Conservation (phyloP, 805 yeast species). For the Nakazawaea wickerhamii region DNA sequence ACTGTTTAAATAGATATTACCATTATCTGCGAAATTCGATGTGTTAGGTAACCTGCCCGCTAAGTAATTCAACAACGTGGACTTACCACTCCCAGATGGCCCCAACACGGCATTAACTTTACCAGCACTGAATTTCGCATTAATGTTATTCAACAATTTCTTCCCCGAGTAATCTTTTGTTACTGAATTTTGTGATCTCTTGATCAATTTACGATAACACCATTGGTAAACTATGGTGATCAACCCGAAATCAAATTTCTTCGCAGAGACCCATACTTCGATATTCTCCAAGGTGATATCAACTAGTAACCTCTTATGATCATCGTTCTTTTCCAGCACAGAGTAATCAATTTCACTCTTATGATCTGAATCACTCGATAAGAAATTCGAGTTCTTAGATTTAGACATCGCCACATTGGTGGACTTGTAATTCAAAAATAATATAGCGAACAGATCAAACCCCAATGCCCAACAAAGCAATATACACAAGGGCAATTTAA, state of each 20-base stretch:
- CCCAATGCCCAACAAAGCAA: constrained; percentile 55
- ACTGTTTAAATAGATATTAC: constrained; percentile 40
- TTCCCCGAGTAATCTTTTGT: constrained; percentile 19
- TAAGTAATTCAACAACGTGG: constrained; percentile 56
- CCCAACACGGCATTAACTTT: constrained; percentile 72
- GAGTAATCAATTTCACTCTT: constrained; percentile 13
- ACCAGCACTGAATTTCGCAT: constrained; percentile 49
- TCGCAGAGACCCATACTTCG: constrained; percentile 18
- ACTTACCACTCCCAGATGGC: constrained; percentile 77
- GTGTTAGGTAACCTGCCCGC: constrained; percentile 46
- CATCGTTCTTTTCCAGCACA: neutral
- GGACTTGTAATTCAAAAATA: constrained; percentile 42
- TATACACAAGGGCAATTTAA: constrained; percentile 56
- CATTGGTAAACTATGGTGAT: constrained; percentile 7
- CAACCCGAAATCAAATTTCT: constrained; percentile 7
- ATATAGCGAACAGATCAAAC: constrained; percentile 41
- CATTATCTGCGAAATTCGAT: constrained; percentile 26
- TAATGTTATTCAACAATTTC: constrained; percentile 38
- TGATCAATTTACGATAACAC: constrained; percentile 3
- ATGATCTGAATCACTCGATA: constrained; percentile 3
- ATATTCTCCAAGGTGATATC: constrained; percentile 19
- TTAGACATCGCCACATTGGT: constrained; percentile 49
- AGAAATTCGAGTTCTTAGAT: constrained; percentile 17
- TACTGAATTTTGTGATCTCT: constrained; percentile 14
- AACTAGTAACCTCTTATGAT: constrained; percentile 11